Conservation (phyloP, 176 grass and related monocot species). For the Oryza meridionalis region DNA sequence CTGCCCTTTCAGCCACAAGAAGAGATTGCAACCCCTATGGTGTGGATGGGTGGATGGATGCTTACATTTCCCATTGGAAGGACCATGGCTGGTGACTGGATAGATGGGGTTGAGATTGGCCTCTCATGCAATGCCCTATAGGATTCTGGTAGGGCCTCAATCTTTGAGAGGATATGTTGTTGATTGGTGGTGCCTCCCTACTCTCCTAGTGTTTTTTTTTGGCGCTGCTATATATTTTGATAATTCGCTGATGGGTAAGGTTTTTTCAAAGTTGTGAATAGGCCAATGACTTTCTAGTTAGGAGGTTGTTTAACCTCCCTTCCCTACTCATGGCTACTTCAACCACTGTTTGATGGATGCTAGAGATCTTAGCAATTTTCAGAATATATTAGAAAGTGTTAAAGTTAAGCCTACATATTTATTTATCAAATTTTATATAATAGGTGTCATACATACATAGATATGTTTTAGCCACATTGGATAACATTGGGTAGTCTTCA, state of each 20-base stretch:
- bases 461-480: too few relatives aligned
- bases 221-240: neutral
- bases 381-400: neutral
- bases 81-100: neutral
- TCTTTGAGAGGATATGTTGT: neutral
- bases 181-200: neutral
- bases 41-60: constrained; percentile 30
- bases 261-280: neutral
- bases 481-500: neutral
- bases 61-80: neutral
- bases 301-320: neutral
- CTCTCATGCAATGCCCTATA: constrained; percentile 16
- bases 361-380: neutral
- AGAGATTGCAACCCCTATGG: constrained; percentile 37
- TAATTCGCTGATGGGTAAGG: neutral
- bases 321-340: neutral
- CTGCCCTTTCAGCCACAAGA: constrained; percentile 43
- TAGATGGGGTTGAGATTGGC: neutral
- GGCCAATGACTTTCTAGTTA: neutral
- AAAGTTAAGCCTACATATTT: neutral
- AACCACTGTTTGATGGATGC: neutral
- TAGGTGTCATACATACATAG: neutral
- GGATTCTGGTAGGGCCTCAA: constrained; percentile 30
- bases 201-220: neutral
- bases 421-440: neutral